phyloP scores from a whole-genome alignment of 2,329 filamentous ascomycete genomes.

The Aspergillus sp. region DNA sequence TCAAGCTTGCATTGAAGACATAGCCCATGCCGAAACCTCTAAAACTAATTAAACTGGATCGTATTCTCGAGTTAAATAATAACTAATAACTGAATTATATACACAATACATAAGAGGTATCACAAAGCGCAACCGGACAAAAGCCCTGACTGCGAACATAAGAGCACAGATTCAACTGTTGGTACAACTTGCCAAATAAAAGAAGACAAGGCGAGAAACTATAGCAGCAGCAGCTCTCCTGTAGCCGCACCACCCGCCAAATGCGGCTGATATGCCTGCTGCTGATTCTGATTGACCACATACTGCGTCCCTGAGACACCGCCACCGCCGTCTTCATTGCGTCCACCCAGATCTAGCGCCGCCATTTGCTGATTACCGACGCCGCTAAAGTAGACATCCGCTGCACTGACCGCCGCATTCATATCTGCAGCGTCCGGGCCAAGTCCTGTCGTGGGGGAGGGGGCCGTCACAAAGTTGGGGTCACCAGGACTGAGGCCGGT shows the following conservation, averaged over 20 bases:
- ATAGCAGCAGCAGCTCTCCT: constrained; percentile 63
- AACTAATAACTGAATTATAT: no score
- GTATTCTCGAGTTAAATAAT: no score
- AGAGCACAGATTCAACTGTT: no score
- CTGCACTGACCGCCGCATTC: constrained; percentile 67
- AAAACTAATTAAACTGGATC: no score
- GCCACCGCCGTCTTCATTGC: constrained; percentile 55
- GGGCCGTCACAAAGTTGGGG: constrained; percentile 17
- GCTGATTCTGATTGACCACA: constrained; percentile 74
- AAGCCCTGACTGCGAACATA: no score
- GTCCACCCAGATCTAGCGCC: constrained; percentile 58
- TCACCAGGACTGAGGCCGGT: constrained; percentile 7
- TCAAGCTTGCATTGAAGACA: no score
- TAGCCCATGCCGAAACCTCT: no score
- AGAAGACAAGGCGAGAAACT: constrained; percentile 7
- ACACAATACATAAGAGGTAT: no score
- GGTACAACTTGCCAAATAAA: no score
- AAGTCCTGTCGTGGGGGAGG: constrained; percentile 20
- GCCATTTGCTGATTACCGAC: constrained; percentile 67
- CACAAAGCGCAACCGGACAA: no score
- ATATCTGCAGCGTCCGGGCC: constrained; percentile 43
- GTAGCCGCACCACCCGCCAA: constrained; percentile 57
- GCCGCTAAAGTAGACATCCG: constrained; percentile 81
- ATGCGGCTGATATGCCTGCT: constrained; percentile 65
- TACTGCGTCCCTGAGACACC: constrained; percentile 44